Evolutionary conservation across 495 filamentous ascomycete species (phyloP).

Genomic region (Penicillium chermesinum): DNA sequence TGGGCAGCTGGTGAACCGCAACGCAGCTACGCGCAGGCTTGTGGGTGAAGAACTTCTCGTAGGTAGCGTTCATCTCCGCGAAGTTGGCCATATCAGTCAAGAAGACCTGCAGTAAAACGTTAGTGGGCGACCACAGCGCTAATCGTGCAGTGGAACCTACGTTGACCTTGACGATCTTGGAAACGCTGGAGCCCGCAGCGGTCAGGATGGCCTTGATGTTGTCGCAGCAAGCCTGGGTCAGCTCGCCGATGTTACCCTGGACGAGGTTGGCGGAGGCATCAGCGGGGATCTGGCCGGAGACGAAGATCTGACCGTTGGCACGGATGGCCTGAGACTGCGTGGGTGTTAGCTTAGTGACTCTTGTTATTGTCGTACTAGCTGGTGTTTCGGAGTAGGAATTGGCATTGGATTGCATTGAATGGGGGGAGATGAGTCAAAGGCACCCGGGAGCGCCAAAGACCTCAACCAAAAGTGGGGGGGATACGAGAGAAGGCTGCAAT

Average conservation of each 20-base stretch:
- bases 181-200: conserved; percentile 69
- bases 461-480: neutral
- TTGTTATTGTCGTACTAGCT: too few species aligned
- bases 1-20: conserved; percentile 82
- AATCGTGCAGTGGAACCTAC: conserved; percentile 21
- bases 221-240: conserved; percentile 68
- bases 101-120: conserved; percentile 59
- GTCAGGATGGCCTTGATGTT: conserved; percentile 74
- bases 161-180: conserved; percentile 71
- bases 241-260: conserved; percentile 68
- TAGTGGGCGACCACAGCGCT: neutral
- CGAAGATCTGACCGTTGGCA: conserved; percentile 77
- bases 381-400: too few species aligned
- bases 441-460: neutral
- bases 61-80: conserved; percentile 80
- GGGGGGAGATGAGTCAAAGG: neutral
- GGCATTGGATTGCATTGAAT: too few species aligned
- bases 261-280: conserved; percentile 69
- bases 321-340: conserved; percentile 81
- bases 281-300: conserved; percentile 89
- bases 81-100: conserved; percentile 82
- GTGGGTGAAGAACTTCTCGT: conserved; percentile 79
- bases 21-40: conserved; percentile 93
- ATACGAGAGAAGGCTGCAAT: neutral
- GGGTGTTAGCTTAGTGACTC: conserved; percentile 4